Evolutionary conservation across 2,329 filamentous ascomycete genomes (phyloP), one percentile per base, ranked within the genome.

Genomic region (Hypocrella siamensis): DNA sequence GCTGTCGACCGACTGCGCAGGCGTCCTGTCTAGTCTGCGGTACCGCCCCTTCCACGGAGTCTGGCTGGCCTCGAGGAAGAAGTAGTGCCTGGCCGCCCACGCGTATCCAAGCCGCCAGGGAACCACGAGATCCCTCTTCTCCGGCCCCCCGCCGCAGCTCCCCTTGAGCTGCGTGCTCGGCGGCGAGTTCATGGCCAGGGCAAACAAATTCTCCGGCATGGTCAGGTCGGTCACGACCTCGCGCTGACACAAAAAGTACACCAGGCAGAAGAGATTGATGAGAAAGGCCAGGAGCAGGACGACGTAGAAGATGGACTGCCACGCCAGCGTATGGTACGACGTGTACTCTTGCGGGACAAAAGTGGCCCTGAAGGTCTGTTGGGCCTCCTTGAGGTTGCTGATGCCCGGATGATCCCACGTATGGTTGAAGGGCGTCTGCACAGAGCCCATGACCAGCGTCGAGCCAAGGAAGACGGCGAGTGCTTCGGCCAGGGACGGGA

Each of bases 151-250:
- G 3, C 54, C 56, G 35, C 57, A 61, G 35, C 48, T 52, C 1
- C 57, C 56, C 19, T 51, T 45, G 28, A 61, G 40, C 14, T 48
- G 48, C 4, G 36, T 34, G 25, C 51, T 57, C 3, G 56, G 54
- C 2, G 59, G 54, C 32, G 54, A 57, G 45, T 84, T 84, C 32
- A 86, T 60, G 2, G 79, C 76, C 0, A 85, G 53, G 0, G 73
- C 61, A 43, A 86, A 85, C 3, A 85, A 56, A 46, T 85, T 85
- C 33, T 77, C 71, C 1, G 80, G 78, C 44, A 88, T 80, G 0
- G 75, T 80, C 46, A 79, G 85, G 54, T 88, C 82, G 1, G 78
- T 85, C 6, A 88, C 70, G 16, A 82, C 65, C 1, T 70, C 69
- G 0, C 58, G 57, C 5, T 57, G 47, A 39, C 65, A 59, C 29